Conservation (phyloP, 306 rosid species). For the Macrotyloma uniflorum region DNA sequence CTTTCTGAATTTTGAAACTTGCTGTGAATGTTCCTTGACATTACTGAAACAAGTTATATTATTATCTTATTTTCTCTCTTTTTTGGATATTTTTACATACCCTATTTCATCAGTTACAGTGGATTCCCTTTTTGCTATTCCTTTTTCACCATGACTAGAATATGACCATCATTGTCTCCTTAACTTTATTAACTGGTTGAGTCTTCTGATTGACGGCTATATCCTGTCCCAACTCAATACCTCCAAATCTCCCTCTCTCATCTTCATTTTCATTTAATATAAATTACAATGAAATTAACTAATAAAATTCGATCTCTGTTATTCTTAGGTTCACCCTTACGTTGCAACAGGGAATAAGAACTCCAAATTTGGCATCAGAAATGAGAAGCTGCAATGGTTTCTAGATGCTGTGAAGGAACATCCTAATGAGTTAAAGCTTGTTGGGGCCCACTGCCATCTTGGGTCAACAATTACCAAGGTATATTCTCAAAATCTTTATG, state of each 20-base stretch:
- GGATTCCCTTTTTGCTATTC: slow-evolving; percentile 10
- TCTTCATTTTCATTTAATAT: neutral
- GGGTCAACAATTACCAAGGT: slow-evolving; percentile 97
- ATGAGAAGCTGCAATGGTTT: slow-evolving; percentile 98
- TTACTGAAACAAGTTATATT: slow-evolving; percentile 2
- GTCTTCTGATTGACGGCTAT: neutral
- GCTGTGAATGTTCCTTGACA: neutral
- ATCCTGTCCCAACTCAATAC: slow-evolving; percentile 1
- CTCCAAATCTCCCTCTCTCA: neutral
- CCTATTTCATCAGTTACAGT: neutral
- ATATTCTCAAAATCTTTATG: neutral
- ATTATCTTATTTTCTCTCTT: neutral
- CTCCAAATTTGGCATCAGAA: slow-evolving; percentile 93
- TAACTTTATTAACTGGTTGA: neutral
- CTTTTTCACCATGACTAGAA: neutral
- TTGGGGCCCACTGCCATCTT: slow-evolving; percentile 97
- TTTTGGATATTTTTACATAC: neutral
- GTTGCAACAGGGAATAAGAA: slow-evolving; percentile 93
- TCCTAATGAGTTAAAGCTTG: slow-evolving; percentile 83
- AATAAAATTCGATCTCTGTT: neutral
- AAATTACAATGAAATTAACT: neutral
- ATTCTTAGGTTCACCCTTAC: slow-evolving; percentile 81
- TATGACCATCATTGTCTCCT: neutral
- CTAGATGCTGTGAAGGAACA: slow-evolving; percentile 82
- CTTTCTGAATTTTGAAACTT: neutral